Evolutionary conservation across 2,329 filamentous ascomycete species (phyloP), one percentile per base, ranked within the genome.

Genomic region (Penicillium sp.): DNA sequence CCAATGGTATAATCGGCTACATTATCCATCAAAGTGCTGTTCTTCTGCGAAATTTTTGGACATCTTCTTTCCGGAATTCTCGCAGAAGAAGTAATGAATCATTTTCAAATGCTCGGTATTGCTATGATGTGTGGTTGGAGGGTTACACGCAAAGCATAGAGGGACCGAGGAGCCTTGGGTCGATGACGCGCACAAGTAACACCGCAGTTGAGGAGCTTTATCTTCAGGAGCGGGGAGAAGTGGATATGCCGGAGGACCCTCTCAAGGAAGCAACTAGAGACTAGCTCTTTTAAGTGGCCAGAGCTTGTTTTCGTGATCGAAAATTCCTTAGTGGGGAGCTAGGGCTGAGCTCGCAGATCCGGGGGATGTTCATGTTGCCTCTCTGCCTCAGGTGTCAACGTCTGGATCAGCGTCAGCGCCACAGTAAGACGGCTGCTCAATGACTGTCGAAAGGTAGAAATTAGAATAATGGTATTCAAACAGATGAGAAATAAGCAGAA

Each of bases 161-260:
- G 26, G 41, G 45, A 8, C 12, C 38, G 34, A 9, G 21, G 28
- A 9, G 18, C 7, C 4, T 23, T 8, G 15, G 12, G 39, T 63
- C 56, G 33, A 63, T 63, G 61, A 63, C 61, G 61, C 57, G 58
- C 61, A 61, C 59, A 54, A 56, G 13, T 43, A 26, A 26, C 13
- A 23, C 15, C 6, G 13, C 44, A 36, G 13, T 12, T 15, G 6
- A 5, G 26, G 6, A 33, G 28, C 28, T 33, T 45, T 8, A 34
- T 42, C 28, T 10, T 16, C 26, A 42, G 18, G 38, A 39, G 36
- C 18, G 36, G 36, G 18, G 6, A 21, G 16, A 23, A 39, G 36
- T 39, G 36, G 36, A 10, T 23, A 13, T 21, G 8, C 9, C 18
- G 36, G 36, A 39, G 13, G 12, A 12, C 36, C 36, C 16, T 23